phyloP scores from a whole-genome alignment of 164 flowering plant species.

The Dillenia turbinata region DNA sequence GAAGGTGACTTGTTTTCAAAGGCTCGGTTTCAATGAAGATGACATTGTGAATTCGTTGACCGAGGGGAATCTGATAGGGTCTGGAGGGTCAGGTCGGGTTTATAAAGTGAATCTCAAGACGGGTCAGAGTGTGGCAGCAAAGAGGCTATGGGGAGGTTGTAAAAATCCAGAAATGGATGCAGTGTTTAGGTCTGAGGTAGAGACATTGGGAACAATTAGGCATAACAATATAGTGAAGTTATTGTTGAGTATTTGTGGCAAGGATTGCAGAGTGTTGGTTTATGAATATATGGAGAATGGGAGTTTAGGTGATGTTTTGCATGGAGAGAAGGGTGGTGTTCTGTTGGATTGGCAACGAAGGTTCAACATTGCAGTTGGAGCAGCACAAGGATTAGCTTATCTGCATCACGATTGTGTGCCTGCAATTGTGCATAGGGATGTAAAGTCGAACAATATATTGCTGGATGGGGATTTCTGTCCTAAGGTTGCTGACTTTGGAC shows the following conservation, averaged over 20 bases:
- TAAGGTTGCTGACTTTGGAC: constrained; percentile 73
- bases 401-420: constrained; percentile 81
- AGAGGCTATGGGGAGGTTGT: constrained; percentile 42
- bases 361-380: constrained; percentile 49
- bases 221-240: constrained; percentile 64
- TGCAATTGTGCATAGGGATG: constrained; percentile 69
- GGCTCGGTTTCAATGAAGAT: constrained; percentile 31
- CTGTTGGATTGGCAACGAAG: constrained; percentile 47
- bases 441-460: constrained; percentile 70
- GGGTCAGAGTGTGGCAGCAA: constrained; percentile 61
- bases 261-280: constrained; percentile 48
- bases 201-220: constrained; percentile 48
- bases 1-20: constrained; percentile 48
- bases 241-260: constrained; percentile 37
- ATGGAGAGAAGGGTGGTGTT: constrained; percentile 40
- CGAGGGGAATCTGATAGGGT: constrained; percentile 46
- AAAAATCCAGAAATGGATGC: constrained; percentile 24
- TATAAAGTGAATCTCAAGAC: constrained; percentile 43
- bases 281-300: constrained; percentile 80
- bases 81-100: constrained; percentile 64
- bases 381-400: constrained; percentile 72
- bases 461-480: constrained; percentile 53
- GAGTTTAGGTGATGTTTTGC: constrained; percentile 67
- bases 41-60: constrained; percentile 35
- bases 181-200: constrained; percentile 53